Evolutionary conservation across 2,329 filamentous ascomycete species (phyloP).

Genomic region (Fusarium citri): DNA sequence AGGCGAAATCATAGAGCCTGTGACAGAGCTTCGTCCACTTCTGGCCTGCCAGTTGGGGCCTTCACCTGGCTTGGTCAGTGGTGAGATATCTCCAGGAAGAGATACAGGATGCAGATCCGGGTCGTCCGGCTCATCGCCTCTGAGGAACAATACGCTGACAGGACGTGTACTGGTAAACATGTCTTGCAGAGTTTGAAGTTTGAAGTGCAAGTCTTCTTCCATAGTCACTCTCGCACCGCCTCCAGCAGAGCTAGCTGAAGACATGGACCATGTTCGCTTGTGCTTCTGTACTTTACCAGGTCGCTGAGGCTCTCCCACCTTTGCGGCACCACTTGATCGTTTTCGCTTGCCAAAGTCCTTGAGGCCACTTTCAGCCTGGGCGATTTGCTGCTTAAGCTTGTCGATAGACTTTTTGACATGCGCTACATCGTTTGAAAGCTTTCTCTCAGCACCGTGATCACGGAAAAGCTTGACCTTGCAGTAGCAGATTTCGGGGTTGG

Average conservation of each 20-base stretch:
- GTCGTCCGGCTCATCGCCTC: constrained; percentile 82
- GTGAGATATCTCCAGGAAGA: constrained; percentile 74
- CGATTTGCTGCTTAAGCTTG: constrained; percentile 93
- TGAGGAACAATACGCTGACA: constrained; percentile 80
- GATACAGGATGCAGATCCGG: constrained; percentile 82
- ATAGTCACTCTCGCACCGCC: constrained; percentile 61
- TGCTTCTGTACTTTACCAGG: constrained; percentile 90
- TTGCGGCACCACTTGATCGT: constrained; percentile 62
- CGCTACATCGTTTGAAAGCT: constrained; percentile 92
- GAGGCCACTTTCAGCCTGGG: constrained; percentile 76
- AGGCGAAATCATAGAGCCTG: constrained; percentile 72
- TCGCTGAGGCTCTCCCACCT: constrained; percentile 64
- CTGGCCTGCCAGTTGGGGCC: constrained; percentile 62
- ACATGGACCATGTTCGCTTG: constrained; percentile 95
- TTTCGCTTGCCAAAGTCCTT: constrained; percentile 76
- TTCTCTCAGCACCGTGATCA: constrained; percentile 94
- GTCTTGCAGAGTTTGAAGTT: constrained; percentile 81
- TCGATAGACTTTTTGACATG: constrained; percentile 98
- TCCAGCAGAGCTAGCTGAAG: constrained; percentile 75
- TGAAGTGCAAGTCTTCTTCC: constrained; percentile 82
- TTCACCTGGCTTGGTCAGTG: constrained; percentile 67
- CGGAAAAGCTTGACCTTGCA: constrained; percentile 98
- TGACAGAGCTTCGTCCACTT: constrained; percentile 68
- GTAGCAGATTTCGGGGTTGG: constrained; percentile 80
- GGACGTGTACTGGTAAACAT: constrained; percentile 89